Conservation (phyloP, 192 early-diverging fungal species). For the Podila horticola region DNA sequence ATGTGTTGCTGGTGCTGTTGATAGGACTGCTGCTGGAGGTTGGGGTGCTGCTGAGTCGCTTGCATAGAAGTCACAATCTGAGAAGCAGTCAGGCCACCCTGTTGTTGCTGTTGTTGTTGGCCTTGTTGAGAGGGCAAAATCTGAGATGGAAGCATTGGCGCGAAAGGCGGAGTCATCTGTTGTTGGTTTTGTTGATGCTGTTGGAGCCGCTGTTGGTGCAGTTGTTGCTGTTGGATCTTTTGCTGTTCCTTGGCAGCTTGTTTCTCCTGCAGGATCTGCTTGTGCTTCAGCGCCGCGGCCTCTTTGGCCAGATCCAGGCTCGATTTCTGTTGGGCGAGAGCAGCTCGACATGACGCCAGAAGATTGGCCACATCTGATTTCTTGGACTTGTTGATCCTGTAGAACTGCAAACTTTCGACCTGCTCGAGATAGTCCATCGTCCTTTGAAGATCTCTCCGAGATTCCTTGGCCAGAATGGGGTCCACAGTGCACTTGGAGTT, state of each 20-base stretch:
- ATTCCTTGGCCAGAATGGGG: slow-evolving; percentile 27
- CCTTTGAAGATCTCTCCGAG: slow-evolving; percentile 41
- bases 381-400: slow-evolving; percentile 40
- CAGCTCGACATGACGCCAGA: slow-evolving; percentile 39
- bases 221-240: background rate
- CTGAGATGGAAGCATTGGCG: background rate
- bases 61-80: slow-evolving; percentile 35
- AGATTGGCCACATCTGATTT: slow-evolving; percentile 42
- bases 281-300: slow-evolving; percentile 37
- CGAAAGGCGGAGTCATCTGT: background rate
- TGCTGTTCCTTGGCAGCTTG: slow-evolving; percentile 15
- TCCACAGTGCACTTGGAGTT: slow-evolving; percentile 40
- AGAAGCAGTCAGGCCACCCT: background rate
- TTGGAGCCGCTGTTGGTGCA: background rate
- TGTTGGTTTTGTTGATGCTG: slow-evolving; percentile 5
- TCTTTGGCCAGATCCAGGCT: slow-evolving; percentile 49
- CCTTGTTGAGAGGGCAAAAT: background rate
- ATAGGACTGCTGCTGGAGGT: slow-evolving; percentile 22
- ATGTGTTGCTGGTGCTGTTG: slow-evolving; percentile 15
- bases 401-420: slow-evolving; percentile 45
- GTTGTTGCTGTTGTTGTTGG: slow-evolving; percentile 9
- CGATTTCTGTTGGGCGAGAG: slow-evolving; percentile 40
- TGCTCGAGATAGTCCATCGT: slow-evolving; percentile 48
- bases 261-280: slow-evolving; percentile 28
- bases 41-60: slow-evolving; percentile 16